Base-by-base conservation (phyloP, 768 basidiomycete genomes). In the Mycena indigotica region DNA sequence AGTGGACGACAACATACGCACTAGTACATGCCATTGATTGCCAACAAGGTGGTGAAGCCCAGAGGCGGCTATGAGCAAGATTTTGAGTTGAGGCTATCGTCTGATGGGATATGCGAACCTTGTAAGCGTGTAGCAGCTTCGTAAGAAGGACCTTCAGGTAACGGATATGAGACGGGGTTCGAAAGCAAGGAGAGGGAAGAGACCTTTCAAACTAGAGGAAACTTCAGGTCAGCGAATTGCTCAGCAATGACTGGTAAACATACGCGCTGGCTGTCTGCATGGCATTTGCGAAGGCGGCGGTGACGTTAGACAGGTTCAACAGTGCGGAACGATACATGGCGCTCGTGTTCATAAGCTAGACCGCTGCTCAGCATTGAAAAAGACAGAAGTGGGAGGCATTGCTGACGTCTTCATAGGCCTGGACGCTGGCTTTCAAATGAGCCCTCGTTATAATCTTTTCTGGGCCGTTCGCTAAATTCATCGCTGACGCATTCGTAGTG, bases 11-110 rank as follows among this genome's bases (percentile, higher is more conserved):
- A n/a, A n/a, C 53, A 56, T 8, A 79, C 86, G 58, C 60, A 93
- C 93, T 69, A 98, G 76, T 56, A 98, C 85, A 71, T 94, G 92
- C 83, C 91, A 94, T 63, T 95, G 92, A 69, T 95, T 96, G 50
- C 89, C 87, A 64, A 96, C 87, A 62, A 98, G 82, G 71, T 95
- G 91, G 71, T 96, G 93, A 41, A 98, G 75, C 4, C 95, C 95
- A 19, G 90, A 87, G 25, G 91, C 86, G 26, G 91, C 93, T 63
- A 16, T 21, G 55, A 30, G 49, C 48, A 21, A 48, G 38, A 44
- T 45, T 48, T 39, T 59, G 30, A 63, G 53, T 39, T 46, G 46
- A 55, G 39, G 45, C 4, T 52, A 23, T 50, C 30, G 28, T 45
- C 15, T 35, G 19, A 52, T 53, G 15, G 17, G 5, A 21, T n/a